Conservation (phyloP, 2,329 filamentous ascomycete species). For the Neofusicoccum umdonicola region DNA sequence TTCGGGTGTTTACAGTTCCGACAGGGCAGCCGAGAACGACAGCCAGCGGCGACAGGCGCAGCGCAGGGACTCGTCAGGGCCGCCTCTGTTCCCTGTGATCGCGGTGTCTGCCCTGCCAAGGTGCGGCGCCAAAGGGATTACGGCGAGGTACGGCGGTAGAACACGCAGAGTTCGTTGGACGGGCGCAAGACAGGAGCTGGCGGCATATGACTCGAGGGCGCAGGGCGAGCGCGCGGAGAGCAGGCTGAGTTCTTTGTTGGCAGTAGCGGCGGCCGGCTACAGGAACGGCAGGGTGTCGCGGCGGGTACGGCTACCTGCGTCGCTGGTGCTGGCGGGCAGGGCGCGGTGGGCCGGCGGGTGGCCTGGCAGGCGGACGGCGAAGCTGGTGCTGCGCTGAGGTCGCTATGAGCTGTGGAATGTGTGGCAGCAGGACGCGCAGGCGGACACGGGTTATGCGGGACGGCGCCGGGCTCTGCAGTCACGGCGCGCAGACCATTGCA, state of each 20-base stretch:
- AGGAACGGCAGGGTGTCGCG: background rate
- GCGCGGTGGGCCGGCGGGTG: background rate
- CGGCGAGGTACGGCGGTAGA: background rate
- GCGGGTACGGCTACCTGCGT: background rate
- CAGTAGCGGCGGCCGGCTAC: background rate
- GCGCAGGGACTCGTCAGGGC: background rate
- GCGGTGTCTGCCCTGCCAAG: background rate
- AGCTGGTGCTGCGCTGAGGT: conserved; percentile 1
- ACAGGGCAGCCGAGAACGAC: background rate
- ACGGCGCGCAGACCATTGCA: conserved; percentile 4
- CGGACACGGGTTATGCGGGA: background rate
- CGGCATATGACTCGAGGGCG: background rate
- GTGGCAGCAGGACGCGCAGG: conserved; percentile 1
- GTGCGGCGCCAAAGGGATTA: background rate
- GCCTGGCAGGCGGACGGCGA: background rate
- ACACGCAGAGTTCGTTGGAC: background rate
- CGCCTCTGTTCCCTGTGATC: background rate
- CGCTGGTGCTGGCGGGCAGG: background rate
- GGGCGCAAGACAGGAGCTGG: background rate
- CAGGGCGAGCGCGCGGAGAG: background rate
- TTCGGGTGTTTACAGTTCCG: background rate
- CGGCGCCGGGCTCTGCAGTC: background rate
- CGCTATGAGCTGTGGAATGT: conserved; percentile 1
- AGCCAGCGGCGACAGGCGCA: no score
- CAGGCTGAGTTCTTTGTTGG: background rate